Evolutionary conservation across 352 stramenopile species (phyloP).

Genomic region (Albugo laibachii): DNA sequence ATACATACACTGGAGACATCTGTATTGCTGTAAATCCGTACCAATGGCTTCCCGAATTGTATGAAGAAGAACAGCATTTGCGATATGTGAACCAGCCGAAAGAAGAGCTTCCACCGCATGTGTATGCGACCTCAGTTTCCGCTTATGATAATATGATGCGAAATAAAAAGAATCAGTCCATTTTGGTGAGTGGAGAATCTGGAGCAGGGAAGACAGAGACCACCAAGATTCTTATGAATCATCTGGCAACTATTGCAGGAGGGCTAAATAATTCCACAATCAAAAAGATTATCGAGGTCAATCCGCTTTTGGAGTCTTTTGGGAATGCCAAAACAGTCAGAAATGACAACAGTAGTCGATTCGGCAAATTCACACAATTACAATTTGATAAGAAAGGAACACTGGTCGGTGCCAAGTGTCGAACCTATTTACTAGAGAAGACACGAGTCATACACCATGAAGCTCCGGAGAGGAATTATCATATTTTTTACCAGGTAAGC

Average conservation of each 20-base stretch:
- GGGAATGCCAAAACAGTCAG: constrained; percentile 94
- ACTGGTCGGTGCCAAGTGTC: constrained; percentile 85
- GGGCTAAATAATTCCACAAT: constrained; percentile 84
- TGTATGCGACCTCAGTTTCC: constrained; percentile 57
- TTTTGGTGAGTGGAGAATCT: constrained; percentile 73
- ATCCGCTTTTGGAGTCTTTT: constrained; percentile 97
- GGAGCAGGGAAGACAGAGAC: constrained; percentile 89
- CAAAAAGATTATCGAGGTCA: constrained; percentile 93
- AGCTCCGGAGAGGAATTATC: constrained; percentile 87
- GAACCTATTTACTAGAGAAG: constrained; percentile 95
- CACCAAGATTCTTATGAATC: constrained; percentile 85
- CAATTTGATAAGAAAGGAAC: constrained; percentile 72
- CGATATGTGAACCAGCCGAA: constrained; percentile 56
- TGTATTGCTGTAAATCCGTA: constrained; percentile 96
- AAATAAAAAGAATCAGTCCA: constrained; percentile 57
- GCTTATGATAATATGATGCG: constrained; percentile 63
- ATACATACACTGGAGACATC: constrained; percentile 95
- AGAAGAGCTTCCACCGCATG: constrained; percentile 60
- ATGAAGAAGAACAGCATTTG: constrained; percentile 54
- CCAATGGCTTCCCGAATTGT: constrained; percentile 76
- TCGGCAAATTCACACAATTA: constrained; percentile 95
- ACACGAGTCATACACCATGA: constrained; percentile 90
- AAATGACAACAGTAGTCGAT: constrained; percentile 95
- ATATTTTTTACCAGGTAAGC: constrained; percentile 90
- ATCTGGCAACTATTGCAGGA: constrained; percentile 59